Percentiles rank a stretch among this genome's conserved stretches.
phyloP scores from a whole-genome alignment of 139 green algal species.

The Marvania coccoides region DNA sequence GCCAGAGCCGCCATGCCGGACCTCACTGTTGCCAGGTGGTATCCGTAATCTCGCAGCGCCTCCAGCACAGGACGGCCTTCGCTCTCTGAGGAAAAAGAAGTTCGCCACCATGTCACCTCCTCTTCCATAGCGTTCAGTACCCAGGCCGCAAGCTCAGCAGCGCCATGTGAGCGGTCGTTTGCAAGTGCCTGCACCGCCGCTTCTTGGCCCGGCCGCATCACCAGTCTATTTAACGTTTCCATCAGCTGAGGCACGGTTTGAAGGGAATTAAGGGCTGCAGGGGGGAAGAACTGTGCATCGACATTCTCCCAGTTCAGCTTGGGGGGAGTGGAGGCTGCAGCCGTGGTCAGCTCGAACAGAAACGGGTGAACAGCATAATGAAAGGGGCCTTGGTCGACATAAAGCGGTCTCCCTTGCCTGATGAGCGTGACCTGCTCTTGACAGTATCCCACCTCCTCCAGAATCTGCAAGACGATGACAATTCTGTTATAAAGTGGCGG shows the following conservation, averaged over 20 bases:
- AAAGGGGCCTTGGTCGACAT: slow-evolving; percentile 16
- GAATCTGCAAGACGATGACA: slow-evolving; percentile 12
- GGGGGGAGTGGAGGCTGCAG: neutral
- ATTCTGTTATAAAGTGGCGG: too few species aligned
- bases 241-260: slow-evolving; percentile 1
- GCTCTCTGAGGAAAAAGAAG: neutral
- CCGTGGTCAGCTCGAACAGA: neutral
- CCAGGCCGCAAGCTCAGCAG: slow-evolving; percentile 22
- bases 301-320: slow-evolving; percentile 42
- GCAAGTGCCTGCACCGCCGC: slow-evolving; percentile 10
- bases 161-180: slow-evolving; percentile 23
- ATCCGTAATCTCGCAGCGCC: slow-evolving; percentile 17
- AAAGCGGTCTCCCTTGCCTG: slow-evolving; percentile 19
- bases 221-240: slow-evolving; percentile 1
- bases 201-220: neutral
- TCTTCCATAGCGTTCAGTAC: neutral
- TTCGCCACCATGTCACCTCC: neutral
- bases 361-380: slow-evolving; percentile 39
- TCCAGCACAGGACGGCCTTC: neutral
- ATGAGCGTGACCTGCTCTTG: slow-evolving; percentile 11
- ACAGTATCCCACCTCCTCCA: slow-evolving; percentile 18
- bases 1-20: slow-evolving; percentile 32
- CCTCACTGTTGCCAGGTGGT: slow-evolving; percentile 15
- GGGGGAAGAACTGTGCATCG: slow-evolving; percentile 7
- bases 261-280: neutral